Evolutionary conservation across 371 early-diverging fungal genomes (phyloP).

Genomic region (Haplosporangium sp.): DNA sequence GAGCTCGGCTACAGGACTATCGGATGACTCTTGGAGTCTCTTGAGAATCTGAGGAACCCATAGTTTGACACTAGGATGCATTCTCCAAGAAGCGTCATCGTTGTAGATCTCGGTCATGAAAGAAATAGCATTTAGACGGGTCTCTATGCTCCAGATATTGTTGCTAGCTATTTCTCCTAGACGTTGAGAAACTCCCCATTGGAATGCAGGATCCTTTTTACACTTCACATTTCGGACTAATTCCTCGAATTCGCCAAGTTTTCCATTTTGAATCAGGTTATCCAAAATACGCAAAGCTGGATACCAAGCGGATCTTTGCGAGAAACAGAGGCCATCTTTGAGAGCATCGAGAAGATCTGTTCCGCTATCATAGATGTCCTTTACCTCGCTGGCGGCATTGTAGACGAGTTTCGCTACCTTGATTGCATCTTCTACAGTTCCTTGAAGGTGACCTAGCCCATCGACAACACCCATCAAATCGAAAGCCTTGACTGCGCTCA

Average conservation of each 20-base stretch:
- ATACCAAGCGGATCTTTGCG: constrained; percentile 7
- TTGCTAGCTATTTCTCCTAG: constrained; percentile 15
- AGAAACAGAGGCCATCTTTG: constrained; percentile 10
- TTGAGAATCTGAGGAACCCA: constrained; percentile 11
- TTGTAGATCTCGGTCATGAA: constrained; percentile 16
- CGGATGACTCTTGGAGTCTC: background rate
- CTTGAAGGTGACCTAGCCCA: background rate
- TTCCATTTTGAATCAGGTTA: constrained; percentile 7
- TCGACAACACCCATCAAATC: background rate
- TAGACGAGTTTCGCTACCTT: background rate
- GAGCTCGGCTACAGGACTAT: background rate
- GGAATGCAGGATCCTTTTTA: constrained; percentile 7
- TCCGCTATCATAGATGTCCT: constrained; percentile 7
- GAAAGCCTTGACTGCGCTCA: constrained; percentile 13
- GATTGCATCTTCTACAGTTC: background rate
- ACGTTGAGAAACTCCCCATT: constrained; percentile 22
- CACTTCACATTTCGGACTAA: constrained; percentile 5
- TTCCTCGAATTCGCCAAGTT: constrained; percentile 1
- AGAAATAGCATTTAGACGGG: constrained; percentile 9
- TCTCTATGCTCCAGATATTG: background rate
- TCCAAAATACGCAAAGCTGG: constrained; percentile 9
- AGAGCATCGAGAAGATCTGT: background rate
- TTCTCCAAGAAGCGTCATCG: constrained; percentile 12
- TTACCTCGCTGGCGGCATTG: background rate
- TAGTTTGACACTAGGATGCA: constrained; percentile 5